Conservation (phyloP, 495 filamentous ascomycete genomes). For the Gamarada debralockiae region DNA sequence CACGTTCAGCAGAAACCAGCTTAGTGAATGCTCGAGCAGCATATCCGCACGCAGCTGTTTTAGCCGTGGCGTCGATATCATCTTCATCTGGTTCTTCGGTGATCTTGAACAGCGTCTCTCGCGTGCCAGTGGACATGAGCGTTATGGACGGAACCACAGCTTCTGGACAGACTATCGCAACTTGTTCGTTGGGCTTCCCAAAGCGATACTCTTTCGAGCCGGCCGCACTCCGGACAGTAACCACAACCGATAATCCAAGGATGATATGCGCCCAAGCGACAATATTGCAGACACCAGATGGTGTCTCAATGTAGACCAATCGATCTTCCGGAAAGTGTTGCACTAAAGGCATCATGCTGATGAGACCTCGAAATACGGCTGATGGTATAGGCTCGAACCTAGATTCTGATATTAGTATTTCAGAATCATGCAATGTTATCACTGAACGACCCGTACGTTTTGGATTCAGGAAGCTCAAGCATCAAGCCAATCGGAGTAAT, state of each 20-base stretch:
- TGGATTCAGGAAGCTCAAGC: neutral
- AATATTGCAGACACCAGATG: neutral
- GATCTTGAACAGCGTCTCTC: neutral
- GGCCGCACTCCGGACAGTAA: neutral
- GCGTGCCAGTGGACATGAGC: neutral
- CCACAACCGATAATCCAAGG: neutral
- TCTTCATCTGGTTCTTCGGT: neutral
- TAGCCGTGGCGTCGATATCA: neutral
- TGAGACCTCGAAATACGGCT: neutral
- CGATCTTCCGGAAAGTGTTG: slow-evolving; percentile 2
- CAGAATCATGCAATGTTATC: too few relatives aligned
- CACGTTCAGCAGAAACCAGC: too few relatives aligned
- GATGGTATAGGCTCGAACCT: neutral
- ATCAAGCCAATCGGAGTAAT: too few relatives aligned
- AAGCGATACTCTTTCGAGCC: neutral
- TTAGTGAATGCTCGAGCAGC: too few relatives aligned
- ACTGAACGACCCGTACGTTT: neutral
- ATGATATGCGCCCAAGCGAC: neutral
- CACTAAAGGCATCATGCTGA: neutral
- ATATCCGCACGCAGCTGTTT: too few relatives aligned
- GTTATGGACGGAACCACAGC: neutral
- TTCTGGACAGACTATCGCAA: neutral
- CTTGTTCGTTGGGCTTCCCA: neutral
- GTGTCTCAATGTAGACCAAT: neutral
- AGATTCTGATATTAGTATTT: too few relatives aligned